phyloP scores from a whole-genome alignment of 2,329 filamentous ascomycete genomes.

The Annulohypoxylon truncatum region DNA sequence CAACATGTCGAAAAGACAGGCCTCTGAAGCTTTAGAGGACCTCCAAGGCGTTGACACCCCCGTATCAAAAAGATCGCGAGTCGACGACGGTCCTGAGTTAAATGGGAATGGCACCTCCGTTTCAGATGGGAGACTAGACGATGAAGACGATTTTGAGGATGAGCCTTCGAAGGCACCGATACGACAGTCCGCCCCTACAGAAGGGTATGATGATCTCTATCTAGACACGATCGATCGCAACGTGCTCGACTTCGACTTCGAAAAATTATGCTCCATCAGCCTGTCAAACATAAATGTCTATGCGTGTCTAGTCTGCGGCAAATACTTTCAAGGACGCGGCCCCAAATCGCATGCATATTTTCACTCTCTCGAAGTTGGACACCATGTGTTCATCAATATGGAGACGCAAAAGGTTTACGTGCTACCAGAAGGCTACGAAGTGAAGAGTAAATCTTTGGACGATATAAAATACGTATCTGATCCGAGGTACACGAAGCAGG shows the following conservation, averaged over 20 bases:
- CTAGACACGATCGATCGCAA: constrained; percentile 95
- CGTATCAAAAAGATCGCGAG: constrained; percentile 68
- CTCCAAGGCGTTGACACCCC: constrained; percentile 66
- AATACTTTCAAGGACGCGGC: constrained; percentile 94
- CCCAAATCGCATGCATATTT: constrained; percentile 97
- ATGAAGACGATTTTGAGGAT: constrained; percentile 57
- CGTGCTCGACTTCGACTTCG: constrained; percentile 97
- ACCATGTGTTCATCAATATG: constrained; percentile 99
- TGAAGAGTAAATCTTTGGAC: constrained; percentile 91
- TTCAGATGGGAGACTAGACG: constrained; percentile 47
- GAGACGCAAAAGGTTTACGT: constrained; percentile 91
- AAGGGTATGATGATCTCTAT: constrained; percentile 95
- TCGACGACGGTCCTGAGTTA: constrained; percentile 58
- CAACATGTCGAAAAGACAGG: constrained; percentile 66
- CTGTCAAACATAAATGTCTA: constrained; percentile 99
- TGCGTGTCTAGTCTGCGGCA: constrained; percentile 96
- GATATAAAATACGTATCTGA: constrained; percentile 99
- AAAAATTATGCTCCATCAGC: constrained; percentile 96
- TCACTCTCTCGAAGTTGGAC: constrained; percentile 92
- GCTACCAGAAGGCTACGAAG: constrained; percentile 95
- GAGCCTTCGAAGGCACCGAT: constrained; percentile 58
- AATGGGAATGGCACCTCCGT: constrained; percentile 49
- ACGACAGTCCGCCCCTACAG: constrained; percentile 81
- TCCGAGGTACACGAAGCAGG: constrained; percentile 81
- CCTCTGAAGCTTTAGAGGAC: constrained; percentile 70